Base-by-base conservation (phyloP, 129 eudicot genomes). In the Chrysanthemum lavandulifolium region DNA sequence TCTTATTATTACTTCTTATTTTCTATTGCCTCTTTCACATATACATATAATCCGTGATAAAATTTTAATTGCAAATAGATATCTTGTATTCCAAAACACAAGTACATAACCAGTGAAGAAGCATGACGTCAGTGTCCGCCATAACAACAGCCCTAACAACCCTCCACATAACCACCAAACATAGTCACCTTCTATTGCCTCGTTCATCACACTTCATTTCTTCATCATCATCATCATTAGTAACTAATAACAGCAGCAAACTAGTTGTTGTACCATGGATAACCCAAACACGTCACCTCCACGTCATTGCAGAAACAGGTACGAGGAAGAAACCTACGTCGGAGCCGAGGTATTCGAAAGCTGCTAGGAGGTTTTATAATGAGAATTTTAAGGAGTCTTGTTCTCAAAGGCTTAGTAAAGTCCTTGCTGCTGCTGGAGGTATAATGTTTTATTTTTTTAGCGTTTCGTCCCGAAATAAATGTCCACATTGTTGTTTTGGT, bases 351-450 rank as follows among this genome's bases (percentile, higher is more conserved):
- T 76, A 82, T 48, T 94, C 99, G 43, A 94, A 94, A 73, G 99
- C 96, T 25, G 97, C 99, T 2, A 79, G 99, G 45, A 78, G 99
- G 80, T 94, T 84, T 69, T 94, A 87, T 60, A 94, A 94, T 74
- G 86, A 90, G 61, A 88, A 85, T 4, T 94, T 90, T 66, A 72
- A 82, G 40, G 88, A 82, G n/a, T 15, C 75, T 16, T 81, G 86
- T 2, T 89, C 97, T 1, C 97, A 90, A 71, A 83, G 99, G 49
- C 89, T 94, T 15, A 87, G 90, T 47, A 94, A 94, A 79, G 97
- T 94, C 36, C 93, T 94, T 40, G 99, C 99, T 66, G 92, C 97
- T 73, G 84, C 97, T 9, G 99, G 99, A 88, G 99, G 25, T 23
- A 23, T 23, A 23, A 23, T 23, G 25, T 23, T 23, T 23, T 23